phyloP scores from a whole-genome alignment of 2,329 filamentous ascomycete genomes.

The Phoma sp. region DNA sequence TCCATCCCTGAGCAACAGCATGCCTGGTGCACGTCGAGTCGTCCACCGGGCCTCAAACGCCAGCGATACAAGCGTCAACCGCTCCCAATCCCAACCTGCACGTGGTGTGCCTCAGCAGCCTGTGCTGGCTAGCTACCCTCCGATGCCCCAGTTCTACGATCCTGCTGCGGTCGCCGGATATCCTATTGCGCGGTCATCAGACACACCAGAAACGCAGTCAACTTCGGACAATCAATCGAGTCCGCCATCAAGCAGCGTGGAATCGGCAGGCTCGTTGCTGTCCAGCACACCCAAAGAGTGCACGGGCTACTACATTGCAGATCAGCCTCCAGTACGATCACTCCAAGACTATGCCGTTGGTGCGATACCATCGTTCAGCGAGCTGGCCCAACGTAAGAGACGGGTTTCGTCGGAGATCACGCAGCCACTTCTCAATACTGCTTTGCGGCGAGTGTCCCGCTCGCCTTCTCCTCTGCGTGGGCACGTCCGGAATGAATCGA shows the following conservation, averaged over 20 bases:
- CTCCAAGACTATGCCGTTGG: slow-evolving; percentile 47
- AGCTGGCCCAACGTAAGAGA: slow-evolving; percentile 50
- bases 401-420: slow-evolving; percentile 53
- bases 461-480: slow-evolving; percentile 57
- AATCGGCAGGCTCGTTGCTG: slow-evolving; percentile 30
- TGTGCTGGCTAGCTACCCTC: slow-evolving; percentile 49
- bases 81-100: slow-evolving; percentile 59
- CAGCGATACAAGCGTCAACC: slow-evolving; percentile 52
- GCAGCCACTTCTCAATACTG: slow-evolving; percentile 47
- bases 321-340: slow-evolving; percentile 50
- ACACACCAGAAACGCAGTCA: slow-evolving; percentile 28
- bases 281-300: slow-evolving; percentile 57
- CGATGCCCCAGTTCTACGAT: slow-evolving; percentile 44
- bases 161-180: slow-evolving; percentile 40
- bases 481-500: slow-evolving; percentile 51
- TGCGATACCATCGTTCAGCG: slow-evolving; percentile 48
- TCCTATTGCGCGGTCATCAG: slow-evolving; percentile 43
- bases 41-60: slow-evolving; percentile 53
- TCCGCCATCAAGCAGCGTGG: slow-evolving; percentile 26
- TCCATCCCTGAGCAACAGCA: slow-evolving; percentile 53
- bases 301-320: slow-evolving; percentile 57
- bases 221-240: slow-evolving; percentile 31
- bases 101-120: slow-evolving; percentile 51
- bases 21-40: slow-evolving; percentile 50
- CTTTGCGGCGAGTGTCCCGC: slow-evolving; percentile 46